phyloP scores from a whole-genome alignment of 306 rosid species.

The Cucumis cinereus region DNA sequence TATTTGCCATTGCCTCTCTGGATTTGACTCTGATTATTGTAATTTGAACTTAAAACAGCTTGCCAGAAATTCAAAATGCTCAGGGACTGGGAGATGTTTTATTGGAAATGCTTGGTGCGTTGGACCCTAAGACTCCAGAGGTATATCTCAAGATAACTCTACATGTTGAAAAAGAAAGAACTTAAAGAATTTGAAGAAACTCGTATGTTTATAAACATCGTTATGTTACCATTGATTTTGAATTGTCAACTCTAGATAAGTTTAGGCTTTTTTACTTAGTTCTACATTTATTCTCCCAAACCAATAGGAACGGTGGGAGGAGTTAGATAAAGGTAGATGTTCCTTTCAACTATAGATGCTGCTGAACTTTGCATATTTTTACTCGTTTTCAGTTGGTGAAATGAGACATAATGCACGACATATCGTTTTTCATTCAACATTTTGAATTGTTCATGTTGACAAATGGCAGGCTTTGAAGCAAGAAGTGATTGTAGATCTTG shows the following conservation, averaged over 20 bases:
- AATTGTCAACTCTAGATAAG: neutral
- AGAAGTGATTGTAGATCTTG: constrained; percentile 87
- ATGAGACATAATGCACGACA: neutral
- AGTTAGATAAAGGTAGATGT: neutral
- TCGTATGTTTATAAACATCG: neutral
- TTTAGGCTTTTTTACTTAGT: neutral
- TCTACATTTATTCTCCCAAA: neutral
- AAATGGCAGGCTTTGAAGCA: constrained; percentile 66
- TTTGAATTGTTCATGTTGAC: constrained; percentile 13
- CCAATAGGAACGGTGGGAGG: neutral
- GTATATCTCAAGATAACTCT: constrained; percentile 16
- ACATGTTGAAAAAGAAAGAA: neutral
- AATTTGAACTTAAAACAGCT: constrained; percentile 36
- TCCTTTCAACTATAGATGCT: neutral
- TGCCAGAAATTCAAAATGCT: constrained; percentile 65
- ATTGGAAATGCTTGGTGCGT: constrained; percentile 74
- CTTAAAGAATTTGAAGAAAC: neutral
- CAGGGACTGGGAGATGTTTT: constrained; percentile 67
- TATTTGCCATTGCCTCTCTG: neutral
- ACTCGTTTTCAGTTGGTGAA: neutral
- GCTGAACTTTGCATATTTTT: neutral
- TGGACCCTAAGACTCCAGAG: constrained; percentile 66
- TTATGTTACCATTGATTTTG: neutral
- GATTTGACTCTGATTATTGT: neutral
- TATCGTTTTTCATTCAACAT: neutral